Evolutionary conservation across 2,329 filamentous ascomycete species (phyloP).

Genomic region (Clonostachys rhizophaga): DNA sequence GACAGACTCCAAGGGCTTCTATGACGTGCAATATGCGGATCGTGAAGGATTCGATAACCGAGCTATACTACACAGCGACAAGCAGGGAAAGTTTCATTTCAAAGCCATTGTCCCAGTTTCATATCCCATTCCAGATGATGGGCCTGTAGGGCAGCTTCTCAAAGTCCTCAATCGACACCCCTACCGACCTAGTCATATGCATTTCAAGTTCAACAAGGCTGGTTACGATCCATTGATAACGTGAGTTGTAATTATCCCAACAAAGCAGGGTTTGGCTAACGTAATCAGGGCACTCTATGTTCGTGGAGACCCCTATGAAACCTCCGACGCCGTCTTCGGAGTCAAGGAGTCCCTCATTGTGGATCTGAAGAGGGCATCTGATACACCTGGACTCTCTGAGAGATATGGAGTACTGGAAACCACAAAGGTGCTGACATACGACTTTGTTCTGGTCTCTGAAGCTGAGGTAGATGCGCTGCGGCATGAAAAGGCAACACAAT

Average conservation of each 20-base stretch:
- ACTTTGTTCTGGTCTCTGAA: slow-evolving; percentile 67
- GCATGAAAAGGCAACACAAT: neutral
- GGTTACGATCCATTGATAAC: slow-evolving; percentile 80
- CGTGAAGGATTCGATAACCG: slow-evolving; percentile 33
- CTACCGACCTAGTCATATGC: slow-evolving; percentile 73
- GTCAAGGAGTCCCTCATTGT: slow-evolving; percentile 78
- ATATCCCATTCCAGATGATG: slow-evolving; percentile 80
- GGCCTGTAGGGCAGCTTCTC: slow-evolving; percentile 72
- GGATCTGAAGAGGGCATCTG: slow-evolving; percentile 48
- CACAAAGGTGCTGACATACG: slow-evolving; percentile 60
- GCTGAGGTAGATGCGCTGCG: neutral
- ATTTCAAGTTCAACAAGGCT: slow-evolving; percentile 82
- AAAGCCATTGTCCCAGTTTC: slow-evolving; percentile 77
- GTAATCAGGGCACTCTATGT: slow-evolving; percentile 67
- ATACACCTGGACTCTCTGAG: slow-evolving; percentile 38
- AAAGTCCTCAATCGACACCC: slow-evolving; percentile 61
- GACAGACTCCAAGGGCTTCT: slow-evolving; percentile 68
- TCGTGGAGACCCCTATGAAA: slow-evolving; percentile 75
- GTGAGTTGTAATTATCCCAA: slow-evolving; percentile 31
- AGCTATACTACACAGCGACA: slow-evolving; percentile 16
- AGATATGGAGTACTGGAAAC: slow-evolving; percentile 62
- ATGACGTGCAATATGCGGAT: slow-evolving; percentile 68
- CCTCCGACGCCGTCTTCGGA: slow-evolving; percentile 79
- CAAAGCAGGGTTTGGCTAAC: neutral
- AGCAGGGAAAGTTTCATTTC: slow-evolving; percentile 58